Base-by-base conservation (phyloP, 176 grass and related monocot genomes). In the Lolium rigidum region DNA sequence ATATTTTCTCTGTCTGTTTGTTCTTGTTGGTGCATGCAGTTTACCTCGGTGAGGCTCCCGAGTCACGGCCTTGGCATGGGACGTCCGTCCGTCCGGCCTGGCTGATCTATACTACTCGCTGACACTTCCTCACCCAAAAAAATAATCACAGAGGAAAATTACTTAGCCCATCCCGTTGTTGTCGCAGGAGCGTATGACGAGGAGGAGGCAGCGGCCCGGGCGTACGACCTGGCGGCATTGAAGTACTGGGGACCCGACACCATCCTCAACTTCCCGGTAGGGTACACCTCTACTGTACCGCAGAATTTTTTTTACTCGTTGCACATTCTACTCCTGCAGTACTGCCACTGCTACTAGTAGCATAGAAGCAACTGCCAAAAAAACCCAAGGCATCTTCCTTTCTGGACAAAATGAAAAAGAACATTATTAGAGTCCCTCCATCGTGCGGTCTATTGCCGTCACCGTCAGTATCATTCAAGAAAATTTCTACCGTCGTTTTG, bases 201-300 rank as follows among this genome's bases (percentile, higher is more conserved):
- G 35, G 95, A 98, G 93, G 91, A 90, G 73, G 89, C 93, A 26
- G 95, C 95, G 85, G 95, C 91, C 59, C 80, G 84, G 41, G 95
- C 95, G 3, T 95, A 98, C 70, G 95, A 98, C 83, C 77, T 98
- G 83, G 95, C 95, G 10, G 95, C 95, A 92, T 90, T 98, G 89
- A 98, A 95, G 86, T 98, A 98, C 48, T 98, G 95, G 95, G 95
- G 95, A 50, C 91, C 76, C 20, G 93, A 92, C 74, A 92, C 91
- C 88, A 85, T 92, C 80, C 95, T 98, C 87, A 98, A 98, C 88
- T 89, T 93, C 49, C 86, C 88, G 87, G 95, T 85, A 84, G 12
- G 52, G 64, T 49, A 73, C 39, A 35, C 22, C 59, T 13, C 20
- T 6, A 13, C 3, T 25, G 26, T 28, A 28, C 83, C 50, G 61